phyloP scores from a whole-genome alignment of 805 yeast species.

The Priceomyces medius region DNA sequence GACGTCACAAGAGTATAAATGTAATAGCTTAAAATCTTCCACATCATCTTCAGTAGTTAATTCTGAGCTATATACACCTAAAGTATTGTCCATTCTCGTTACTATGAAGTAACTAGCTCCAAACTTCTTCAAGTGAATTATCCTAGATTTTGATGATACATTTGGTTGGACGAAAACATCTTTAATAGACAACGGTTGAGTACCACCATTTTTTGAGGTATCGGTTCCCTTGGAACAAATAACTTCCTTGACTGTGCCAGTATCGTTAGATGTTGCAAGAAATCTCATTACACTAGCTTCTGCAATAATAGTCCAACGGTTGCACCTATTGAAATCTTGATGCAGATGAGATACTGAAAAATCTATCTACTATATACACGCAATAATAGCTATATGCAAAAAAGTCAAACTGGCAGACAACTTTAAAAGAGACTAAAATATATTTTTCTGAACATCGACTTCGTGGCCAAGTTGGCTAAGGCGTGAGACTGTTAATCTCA shows the following conservation, averaged over 20 bases:
- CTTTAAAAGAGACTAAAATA: not conserved
- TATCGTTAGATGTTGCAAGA: conserved; percentile 63
- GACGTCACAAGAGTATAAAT: conserved; percentile 25
- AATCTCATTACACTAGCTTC: conserved; percentile 52
- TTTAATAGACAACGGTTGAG: conserved; percentile 58
- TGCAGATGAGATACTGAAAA: conserved; percentile 1
- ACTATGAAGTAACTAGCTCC: conserved; percentile 39
- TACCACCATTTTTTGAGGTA: conserved; percentile 67
- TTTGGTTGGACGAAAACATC: conserved; percentile 36
- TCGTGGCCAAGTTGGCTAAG: conserved; percentile 23
- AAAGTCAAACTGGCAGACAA: not conserved
- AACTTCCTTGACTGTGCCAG: conserved; percentile 65
- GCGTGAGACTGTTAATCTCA: conserved; percentile 22
- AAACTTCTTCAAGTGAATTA: conserved; percentile 31
- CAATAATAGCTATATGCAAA: not conserved
- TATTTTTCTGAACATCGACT: conserved; percentile 10
- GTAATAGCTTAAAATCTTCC: conserved; percentile 39
- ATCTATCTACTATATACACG: not conserved
- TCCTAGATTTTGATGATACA: conserved; percentile 29
- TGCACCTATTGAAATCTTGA: not conserved
- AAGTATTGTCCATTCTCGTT: conserved; percentile 42
- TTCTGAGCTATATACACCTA: conserved; percentile 33
- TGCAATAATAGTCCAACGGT: not conserved
- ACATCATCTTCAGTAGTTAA: conserved; percentile 34
- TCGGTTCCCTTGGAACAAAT: conserved; percentile 69